Evolutionary conservation across 139 green algal species (phyloP), one percentile per base, ranked within the genome.

Genomic region (Auxenochlorella pyrenoidosa): DNA sequence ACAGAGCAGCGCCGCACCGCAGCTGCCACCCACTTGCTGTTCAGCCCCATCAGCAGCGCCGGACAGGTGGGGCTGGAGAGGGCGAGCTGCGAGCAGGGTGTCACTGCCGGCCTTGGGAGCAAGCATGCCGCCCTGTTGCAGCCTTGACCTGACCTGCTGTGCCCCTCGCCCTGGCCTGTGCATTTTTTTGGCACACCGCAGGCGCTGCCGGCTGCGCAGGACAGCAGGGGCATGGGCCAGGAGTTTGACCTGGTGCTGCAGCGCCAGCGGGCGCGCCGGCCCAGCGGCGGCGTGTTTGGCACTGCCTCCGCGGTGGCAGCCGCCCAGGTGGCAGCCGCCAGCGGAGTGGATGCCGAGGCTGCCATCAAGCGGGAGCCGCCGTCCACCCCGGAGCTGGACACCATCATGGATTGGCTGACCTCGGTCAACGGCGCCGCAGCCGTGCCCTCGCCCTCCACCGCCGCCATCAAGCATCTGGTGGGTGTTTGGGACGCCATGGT

Each of bases 331-430:
- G 58, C 79, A 3, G 58, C 54, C 28, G 80, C 58, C 32, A 63
- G 51, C 40, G 47, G 47, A 6, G 47, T 54, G 47, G 47, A 10
- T 10, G 47, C 8, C 47, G 34, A 32, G 19, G 15, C 30, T 4
- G 34, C n/a, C n/a, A 40, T 38, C 36, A 40, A 40, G 51, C 78
- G 78, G 13, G 78, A 71, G 43, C 83, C 83, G 5, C 83, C 83
- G 28, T 82, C 71, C 72, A 81, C 71, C 34, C 71, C 83, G 2
- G 71, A 87, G 51, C 71, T 87, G 71, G 71, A 87, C 83, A 87
- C 36, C 18, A 82, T 87, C 38, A 82, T 87, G 83, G 71, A 87
- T 10, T 87, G 83, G 83, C 54, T 87, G 51, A 87, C 83, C 36
- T 47, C 68, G 2, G 82, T 54, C 32, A 80, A 79, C n/a, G 44